These are phyloP conservation scores for Phylloporus arenicola DNA, from an alignment of 768 basidiomycete genomes.

Conservation along the genomic window DNA sequence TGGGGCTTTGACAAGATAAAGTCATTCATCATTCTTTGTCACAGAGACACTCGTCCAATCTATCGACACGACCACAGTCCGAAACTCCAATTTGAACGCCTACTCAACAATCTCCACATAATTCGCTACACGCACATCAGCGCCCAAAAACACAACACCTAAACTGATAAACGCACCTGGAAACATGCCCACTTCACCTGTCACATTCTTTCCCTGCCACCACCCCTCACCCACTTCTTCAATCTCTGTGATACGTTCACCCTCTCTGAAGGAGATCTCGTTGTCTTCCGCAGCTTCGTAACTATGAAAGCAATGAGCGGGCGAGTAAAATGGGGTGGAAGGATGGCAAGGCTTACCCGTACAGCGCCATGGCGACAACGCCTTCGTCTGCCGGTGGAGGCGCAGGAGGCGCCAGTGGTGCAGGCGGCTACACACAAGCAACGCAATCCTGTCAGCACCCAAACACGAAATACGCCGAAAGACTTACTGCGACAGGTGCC, in stretches of 20 bases:
- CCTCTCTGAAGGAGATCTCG: slow-evolving; percentile 80
- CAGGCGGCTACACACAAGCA: slow-evolving; percentile 26
- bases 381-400: slow-evolving; percentile 58
- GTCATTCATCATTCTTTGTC: neutral
- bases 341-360: slow-evolving; percentile 49
- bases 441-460: neutral
- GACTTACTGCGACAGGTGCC: slow-evolving; percentile 36
- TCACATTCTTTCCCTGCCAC: slow-evolving; percentile 68
- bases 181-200: slow-evolving; percentile 64
- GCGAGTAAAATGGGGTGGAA: neutral
- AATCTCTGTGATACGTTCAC: slow-evolving; percentile 72
- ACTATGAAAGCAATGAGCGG: slow-evolving; percentile 34
- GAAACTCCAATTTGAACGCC: slow-evolving; percentile 1
- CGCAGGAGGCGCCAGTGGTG: slow-evolving; percentile 8
- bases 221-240: slow-evolving; percentile 83
- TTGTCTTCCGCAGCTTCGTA: slow-evolving; percentile 92
- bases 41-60: neutral
- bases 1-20: no score
- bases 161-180: slow-evolving; percentile 47
- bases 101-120: slow-evolving; percentile 16
- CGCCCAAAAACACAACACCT: neutral
- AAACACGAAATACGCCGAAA: slow-evolving; percentile 10
- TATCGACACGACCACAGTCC: neutral
- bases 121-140: slow-evolving; percentile 9
- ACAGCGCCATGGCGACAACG: slow-evolving; percentile 57